Base-by-base conservation (phyloP, 208 protist species). In the Kentomonas sorsogonicus region DNA sequence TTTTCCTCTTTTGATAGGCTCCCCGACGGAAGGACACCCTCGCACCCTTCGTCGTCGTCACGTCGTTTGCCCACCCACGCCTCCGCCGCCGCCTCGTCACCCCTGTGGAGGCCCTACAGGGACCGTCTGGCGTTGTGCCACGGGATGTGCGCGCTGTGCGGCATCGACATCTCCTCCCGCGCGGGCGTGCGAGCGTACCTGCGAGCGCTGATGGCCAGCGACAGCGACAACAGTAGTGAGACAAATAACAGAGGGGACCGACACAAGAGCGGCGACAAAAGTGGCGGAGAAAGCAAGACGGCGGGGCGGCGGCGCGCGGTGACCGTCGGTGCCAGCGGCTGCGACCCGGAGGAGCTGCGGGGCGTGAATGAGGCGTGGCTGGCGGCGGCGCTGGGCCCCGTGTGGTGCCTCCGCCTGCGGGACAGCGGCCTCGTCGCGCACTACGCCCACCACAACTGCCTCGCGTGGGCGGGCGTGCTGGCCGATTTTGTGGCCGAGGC, bases 371-470 rank as follows among this genome's bases (percentile, higher is more conserved):
- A 88, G 63, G 57, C 70, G 20, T 52, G 25, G 2, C 68, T 93
- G 33, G 53, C 63, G 16, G 64, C 51, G 31, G 48, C 77, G 53
- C 68, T 93, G 1, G 86, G 86, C 20, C 74, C 80, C 6, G 63
- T 87, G 55, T 90, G 86, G 86, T 39, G 48, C 11, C 66, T 58
- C 46, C 5, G 40, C n/a, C 22, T 41, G 5, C 22, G 26, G 30
- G 23, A 23, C 5, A 25, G 20, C 5, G 30, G 3, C 44, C 38
- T 4, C 29, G 4, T 2, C 33, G 15, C 30, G 33, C 15, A 9
- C 18, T 30, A 2, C 11, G 76, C 77, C 0, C 86, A 93, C 47
- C 79, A 93, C 65, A 76, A 83, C 54, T 93, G 86, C 46, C 54
- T 93, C n/a, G 77, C 76, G 46, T 93, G 83, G 86, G 41, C 59